Evolutionary conservation across 352 stramenopile genomes (phyloP).

Genomic region (Phytopythium cucurbitacearum): DNA sequence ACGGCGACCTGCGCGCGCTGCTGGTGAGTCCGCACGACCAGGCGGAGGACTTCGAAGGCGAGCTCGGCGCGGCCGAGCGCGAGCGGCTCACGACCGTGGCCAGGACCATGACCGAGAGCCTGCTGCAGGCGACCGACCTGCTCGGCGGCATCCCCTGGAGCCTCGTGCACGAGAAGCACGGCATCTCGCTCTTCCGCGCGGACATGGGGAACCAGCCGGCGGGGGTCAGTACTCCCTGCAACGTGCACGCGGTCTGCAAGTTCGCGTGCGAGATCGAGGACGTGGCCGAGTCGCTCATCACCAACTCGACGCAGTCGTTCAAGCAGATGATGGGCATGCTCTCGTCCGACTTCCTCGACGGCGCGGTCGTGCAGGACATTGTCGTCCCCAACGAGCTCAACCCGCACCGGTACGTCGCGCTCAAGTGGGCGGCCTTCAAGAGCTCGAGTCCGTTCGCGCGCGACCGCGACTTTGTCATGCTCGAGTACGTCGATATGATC

Average conservation of each 20-base stretch:
- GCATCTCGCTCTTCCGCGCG: constrained; percentile 78
- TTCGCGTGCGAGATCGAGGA: constrained; percentile 78
- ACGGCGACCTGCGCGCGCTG: constrained; percentile 15
- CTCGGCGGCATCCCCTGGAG: constrained; percentile 66
- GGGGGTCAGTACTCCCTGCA: constrained; percentile 60
- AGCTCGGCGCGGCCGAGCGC: constrained; percentile 27
- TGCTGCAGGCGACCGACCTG: constrained; percentile 73
- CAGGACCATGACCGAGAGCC: constrained; percentile 78
- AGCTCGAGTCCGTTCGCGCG: constrained; percentile 74
- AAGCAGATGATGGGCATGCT: constrained; percentile 85
- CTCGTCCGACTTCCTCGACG: constrained; percentile 81
- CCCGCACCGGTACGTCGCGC: constrained; percentile 71
- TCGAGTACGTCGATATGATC: constrained; percentile 89
- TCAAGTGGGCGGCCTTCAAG: constrained; percentile 87
- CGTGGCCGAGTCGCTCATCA: constrained; percentile 81
- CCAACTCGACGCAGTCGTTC: constrained; percentile 67
- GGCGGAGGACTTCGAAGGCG: constrained; percentile 9
- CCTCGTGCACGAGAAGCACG: constrained; percentile 78
- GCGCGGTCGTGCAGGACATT: constrained; percentile 78
- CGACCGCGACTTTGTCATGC: constrained; percentile 77
- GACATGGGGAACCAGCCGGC: constrained; percentile 23
- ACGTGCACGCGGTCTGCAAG: constrained; percentile 84
- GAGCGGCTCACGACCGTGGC: constrained; percentile 66
- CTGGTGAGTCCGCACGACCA: neutral
- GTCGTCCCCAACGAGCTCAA: constrained; percentile 57